These are phyloP conservation scores for Amylocystis lapponica DNA, from an alignment of 768 basidiomycete genomes.

Conservation along the genomic window DNA sequence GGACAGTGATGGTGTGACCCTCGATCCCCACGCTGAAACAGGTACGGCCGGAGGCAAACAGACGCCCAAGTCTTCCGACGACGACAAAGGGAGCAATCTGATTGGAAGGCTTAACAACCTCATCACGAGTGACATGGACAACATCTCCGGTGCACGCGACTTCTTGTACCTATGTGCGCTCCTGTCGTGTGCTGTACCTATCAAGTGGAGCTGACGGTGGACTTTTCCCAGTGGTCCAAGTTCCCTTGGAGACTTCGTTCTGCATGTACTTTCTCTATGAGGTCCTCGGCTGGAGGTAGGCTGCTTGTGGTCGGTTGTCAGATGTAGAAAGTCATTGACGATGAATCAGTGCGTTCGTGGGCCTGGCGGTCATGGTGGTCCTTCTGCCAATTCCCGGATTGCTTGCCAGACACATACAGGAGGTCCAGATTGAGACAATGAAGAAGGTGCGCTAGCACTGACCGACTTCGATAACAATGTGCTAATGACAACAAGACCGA, in stretches of 20 bases:
- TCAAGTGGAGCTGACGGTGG: neutral
- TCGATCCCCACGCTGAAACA: conserved; percentile 8
- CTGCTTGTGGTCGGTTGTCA: too few species aligned
- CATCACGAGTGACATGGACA: conserved; percentile 39
- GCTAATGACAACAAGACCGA: conserved; percentile 31
- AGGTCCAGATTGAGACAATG: conserved; percentile 36
- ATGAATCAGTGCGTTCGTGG: conserved; percentile 33
- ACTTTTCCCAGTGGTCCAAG: conserved; percentile 21
- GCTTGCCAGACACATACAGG: conserved; percentile 31
- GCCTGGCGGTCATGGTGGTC: conserved; percentile 35
- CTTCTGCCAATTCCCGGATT: conserved; percentile 39
- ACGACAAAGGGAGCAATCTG: conserved; percentile 34
- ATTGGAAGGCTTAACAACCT: conserved; percentile 74
- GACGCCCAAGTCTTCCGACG: conserved; percentile 2
- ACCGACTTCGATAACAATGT: conserved; percentile 26
- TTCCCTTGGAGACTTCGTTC: conserved; percentile 36
- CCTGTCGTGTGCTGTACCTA: conserved; percentile 11
- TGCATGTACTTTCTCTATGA: conserved; percentile 36
- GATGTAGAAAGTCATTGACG: too few species aligned
- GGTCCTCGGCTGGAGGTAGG: conserved; percentile 40
- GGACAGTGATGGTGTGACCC: conserved; percentile 1
- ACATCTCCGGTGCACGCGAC: conserved; percentile 23
- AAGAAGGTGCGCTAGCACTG: conserved; percentile 27
- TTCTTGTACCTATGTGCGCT: conserved; percentile 16
- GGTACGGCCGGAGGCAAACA: conserved; percentile 7